phyloP scores from a whole-genome alignment of 768 basidiomycete species.

The Scleroderma bovista region DNA sequence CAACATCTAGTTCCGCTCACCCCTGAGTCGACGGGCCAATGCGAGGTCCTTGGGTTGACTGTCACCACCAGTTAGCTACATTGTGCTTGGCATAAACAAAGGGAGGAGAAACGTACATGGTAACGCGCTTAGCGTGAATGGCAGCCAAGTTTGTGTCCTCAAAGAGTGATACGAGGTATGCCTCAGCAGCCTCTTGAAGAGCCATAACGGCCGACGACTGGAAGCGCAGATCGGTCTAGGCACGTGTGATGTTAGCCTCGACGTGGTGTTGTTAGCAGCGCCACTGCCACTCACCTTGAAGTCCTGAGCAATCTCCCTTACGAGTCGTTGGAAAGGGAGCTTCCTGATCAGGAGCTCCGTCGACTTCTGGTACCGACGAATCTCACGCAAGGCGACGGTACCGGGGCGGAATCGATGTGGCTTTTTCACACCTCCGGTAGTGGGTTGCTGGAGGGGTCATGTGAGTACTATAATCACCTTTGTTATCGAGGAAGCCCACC shows the following conservation, averaged over 20 bases:
- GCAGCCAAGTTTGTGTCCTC: slow-evolving; percentile 76
- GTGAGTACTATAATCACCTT: neutral
- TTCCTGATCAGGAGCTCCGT: slow-evolving; percentile 81
- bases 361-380: slow-evolving; percentile 78
- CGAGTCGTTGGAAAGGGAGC: slow-evolving; percentile 82
- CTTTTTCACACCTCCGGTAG: slow-evolving; percentile 88
- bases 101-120: slow-evolving; percentile 43
- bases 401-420: slow-evolving; percentile 76
- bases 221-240: slow-evolving; percentile 73
- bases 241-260: neutral
- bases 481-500: slow-evolving; percentile 24
- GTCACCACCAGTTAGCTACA: slow-evolving; percentile 9
- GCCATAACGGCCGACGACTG: slow-evolving; percentile 83
- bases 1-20: slow-evolving; percentile 53
- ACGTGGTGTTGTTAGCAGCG: neutral
- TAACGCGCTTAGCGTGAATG: slow-evolving; percentile 76
- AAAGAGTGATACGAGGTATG: slow-evolving; percentile 69
- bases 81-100: neutral
- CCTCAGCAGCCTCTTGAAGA: slow-evolving; percentile 77
- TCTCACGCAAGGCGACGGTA: slow-evolving; percentile 84
- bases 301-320: slow-evolving; percentile 83
- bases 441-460: slow-evolving; percentile 1
- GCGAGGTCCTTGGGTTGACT: slow-evolving; percentile 79
- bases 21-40: slow-evolving; percentile 66
- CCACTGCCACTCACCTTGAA: slow-evolving; percentile 52